Conservation (phyloP, 306 rosid genomes). For the Neltuma alba region DNA sequence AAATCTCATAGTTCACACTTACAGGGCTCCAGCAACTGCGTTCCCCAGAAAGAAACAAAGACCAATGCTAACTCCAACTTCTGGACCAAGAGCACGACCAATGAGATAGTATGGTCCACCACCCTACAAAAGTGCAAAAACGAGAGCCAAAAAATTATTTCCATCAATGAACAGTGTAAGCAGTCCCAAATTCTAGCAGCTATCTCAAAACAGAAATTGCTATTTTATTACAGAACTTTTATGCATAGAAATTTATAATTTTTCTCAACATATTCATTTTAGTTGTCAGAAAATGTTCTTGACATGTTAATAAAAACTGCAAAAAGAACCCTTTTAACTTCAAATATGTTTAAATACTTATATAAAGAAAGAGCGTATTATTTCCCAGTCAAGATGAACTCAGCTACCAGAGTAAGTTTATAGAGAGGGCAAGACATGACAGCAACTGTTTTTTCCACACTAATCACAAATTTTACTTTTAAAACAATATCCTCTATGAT, state of each 20-base stretch:
- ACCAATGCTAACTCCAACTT: conserved; percentile 99
- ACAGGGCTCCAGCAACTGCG: conserved; percentile 99
- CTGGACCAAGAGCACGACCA: conserved; percentile 99
- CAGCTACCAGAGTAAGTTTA: conserved; percentile 4
- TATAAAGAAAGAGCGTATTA: not conserved
- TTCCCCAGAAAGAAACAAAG: conserved; percentile 97
- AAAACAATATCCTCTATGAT: not conserved
- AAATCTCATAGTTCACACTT: conserved; percentile 48
- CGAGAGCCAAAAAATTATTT: conserved; percentile 22
- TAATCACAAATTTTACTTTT: conserved; percentile 17
- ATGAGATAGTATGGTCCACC: conserved; percentile 99
- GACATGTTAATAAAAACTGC: not conserved
- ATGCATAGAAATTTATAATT: not conserved
- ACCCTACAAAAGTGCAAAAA: conserved; percentile 63
- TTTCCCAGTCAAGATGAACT: conserved; percentile 15
- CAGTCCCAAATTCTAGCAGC: not conserved
- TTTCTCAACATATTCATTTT: not conserved
- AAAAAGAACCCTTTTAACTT: not conserved
- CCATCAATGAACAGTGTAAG: conserved; percentile 15
- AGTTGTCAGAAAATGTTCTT: not conserved
- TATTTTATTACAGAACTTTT: conserved; percentile 18
- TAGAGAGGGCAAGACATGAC: conserved; percentile 27
- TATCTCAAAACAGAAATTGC: conserved; percentile 15
- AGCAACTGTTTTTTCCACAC: conserved; percentile 32
- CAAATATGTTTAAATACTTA: not conserved